These are phyloP conservation scores for Moesziomyces antarcticus DNA, from an alignment of 1,284 basidiomycete species.

Conservation along the genomic window DNA sequence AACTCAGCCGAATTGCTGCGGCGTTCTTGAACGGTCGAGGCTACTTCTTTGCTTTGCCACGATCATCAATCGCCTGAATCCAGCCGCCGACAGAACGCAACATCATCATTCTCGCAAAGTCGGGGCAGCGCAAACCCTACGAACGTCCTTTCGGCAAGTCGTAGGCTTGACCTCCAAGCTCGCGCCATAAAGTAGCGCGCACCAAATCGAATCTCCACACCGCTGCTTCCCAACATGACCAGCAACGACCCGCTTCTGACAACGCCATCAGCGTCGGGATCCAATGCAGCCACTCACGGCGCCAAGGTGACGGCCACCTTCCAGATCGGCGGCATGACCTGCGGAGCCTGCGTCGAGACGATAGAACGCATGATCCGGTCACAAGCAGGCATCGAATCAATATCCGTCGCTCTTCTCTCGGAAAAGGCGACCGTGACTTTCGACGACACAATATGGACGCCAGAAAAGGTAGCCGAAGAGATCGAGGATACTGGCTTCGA, in stretches of 20 bases:
- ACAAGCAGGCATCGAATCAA: constrained; percentile 84
- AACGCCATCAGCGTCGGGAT: constrained; percentile 21
- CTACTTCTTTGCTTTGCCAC: no score
- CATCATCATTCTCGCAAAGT: no score
- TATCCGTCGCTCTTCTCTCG: constrained; percentile 92
- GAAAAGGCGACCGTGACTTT: constrained; percentile 92
- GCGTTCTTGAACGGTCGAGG: no score
- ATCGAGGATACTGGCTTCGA: constrained; percentile 93
- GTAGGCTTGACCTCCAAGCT: no score
- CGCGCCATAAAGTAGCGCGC: no score
- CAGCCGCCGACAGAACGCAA: no score
- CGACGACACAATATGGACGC: constrained; percentile 81
- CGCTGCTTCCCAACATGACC: constrained; percentile 13
- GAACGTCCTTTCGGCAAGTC: no score
- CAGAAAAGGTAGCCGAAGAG: constrained; percentile 78
- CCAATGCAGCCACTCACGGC: constrained; percentile 6
- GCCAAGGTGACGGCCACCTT: constrained; percentile 71
- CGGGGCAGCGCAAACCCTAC: no score
- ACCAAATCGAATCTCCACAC: no score
- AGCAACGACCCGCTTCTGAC: constrained; percentile 18
- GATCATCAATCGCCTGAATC: no score
- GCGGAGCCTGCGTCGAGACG: constrained; percentile 88
- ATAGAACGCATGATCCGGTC: constrained; percentile 89
- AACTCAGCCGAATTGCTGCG: not conserved
- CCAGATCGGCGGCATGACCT: constrained; percentile 89